These are phyloP conservation scores for Boletus edulis DNA, from an alignment of 768 basidiomycete species.

Conservation along the genomic window DNA sequence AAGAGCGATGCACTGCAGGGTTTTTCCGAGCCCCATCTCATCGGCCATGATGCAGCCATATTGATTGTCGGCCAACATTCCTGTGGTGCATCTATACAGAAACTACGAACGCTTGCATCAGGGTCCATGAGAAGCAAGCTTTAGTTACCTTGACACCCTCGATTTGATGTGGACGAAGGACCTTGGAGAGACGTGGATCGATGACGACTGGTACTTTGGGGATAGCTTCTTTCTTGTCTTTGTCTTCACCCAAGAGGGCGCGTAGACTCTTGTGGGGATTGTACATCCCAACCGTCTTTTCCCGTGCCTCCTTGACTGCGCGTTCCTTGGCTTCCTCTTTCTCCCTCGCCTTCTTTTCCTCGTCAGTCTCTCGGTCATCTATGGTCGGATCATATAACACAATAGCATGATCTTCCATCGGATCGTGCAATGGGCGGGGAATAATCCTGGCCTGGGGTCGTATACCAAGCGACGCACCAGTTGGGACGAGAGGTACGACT, in stretches of 20 bases:
- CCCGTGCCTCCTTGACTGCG: constrained; percentile 60
- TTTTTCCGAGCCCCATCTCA: constrained; percentile 98
- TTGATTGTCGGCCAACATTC: constrained; percentile 88
- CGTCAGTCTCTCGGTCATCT: constrained; percentile 87
- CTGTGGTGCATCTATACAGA: constrained; percentile 92
- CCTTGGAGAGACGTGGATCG: constrained; percentile 82
- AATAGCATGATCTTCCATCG: constrained; percentile 97
- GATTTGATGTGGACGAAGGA: constrained; percentile 94
- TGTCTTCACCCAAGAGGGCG: constrained; percentile 68
- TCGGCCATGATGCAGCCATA: constrained; percentile 99
- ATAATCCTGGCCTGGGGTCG: constrained; percentile 76
- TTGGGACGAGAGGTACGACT: constrained; percentile 49
- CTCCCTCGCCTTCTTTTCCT: constrained; percentile 72
- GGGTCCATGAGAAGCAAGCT: not conserved
- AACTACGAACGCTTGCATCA: constrained; percentile 55
- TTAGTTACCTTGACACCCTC: constrained; percentile 89
- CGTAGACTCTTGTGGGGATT: constrained; percentile 93
- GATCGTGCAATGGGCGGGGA: constrained; percentile 93
- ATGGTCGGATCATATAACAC: constrained; percentile 97
- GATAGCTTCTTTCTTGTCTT: constrained; percentile 59
- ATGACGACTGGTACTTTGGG: constrained; percentile 96
- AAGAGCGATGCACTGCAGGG: constrained; percentile 93
- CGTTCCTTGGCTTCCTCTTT: constrained; percentile 69
- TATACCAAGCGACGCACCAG: constrained; percentile 80
- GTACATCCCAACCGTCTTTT: constrained; percentile 70